These are phyloP conservation scores for Plasmodium fragile DNA, from an alignment of 169 alveolate species.

Conservation along the genomic window DNA sequence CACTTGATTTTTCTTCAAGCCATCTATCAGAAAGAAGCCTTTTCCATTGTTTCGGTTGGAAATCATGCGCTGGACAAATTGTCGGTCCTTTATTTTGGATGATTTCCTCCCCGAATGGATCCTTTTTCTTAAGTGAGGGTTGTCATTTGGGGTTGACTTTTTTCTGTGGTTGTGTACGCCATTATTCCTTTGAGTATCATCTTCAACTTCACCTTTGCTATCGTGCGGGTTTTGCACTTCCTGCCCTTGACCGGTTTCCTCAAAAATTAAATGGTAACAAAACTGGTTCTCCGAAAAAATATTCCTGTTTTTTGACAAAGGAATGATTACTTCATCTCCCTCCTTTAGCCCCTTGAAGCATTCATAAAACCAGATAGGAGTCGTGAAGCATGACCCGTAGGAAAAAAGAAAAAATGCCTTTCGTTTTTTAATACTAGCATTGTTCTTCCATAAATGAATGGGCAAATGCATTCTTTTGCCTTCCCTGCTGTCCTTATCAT, in stretches of 20 bases:
- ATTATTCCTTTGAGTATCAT: background rate
- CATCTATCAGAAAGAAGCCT: constrained; percentile 60
- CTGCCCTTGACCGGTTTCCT: background rate
- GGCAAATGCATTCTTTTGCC: constrained; percentile 33
- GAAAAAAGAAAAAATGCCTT: constrained; percentile 69
- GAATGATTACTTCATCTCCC: constrained; percentile 68
- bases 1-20: constrained; percentile 27
- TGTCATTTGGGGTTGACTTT: background rate
- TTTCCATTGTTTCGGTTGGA: constrained; percentile 59
- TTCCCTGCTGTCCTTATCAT: constrained; percentile 13
- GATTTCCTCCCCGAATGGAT: background rate
- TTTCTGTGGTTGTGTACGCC: background rate
- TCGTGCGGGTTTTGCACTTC: background rate
- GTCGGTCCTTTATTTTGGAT: background rate
- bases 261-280: constrained; percentile 35
- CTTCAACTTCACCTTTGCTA: background rate
- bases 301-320: constrained; percentile 55
- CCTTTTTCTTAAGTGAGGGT: background rate
- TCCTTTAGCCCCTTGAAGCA: constrained; percentile 63
- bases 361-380: constrained; percentile 72
- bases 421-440: constrained; percentile 16
- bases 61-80: constrained; percentile 25
- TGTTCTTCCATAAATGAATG: constrained; percentile 16
- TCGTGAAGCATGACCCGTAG: constrained; percentile 60
- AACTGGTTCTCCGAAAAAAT: constrained; percentile 33